A percentile compares a stretch with the other conserved stretches of the same genome.
These are phyloP conservation scores for Oidiodendron maius DNA, from an alignment of 495 filamentous ascomycete genomes.

Conservation along the genomic window DNA sequence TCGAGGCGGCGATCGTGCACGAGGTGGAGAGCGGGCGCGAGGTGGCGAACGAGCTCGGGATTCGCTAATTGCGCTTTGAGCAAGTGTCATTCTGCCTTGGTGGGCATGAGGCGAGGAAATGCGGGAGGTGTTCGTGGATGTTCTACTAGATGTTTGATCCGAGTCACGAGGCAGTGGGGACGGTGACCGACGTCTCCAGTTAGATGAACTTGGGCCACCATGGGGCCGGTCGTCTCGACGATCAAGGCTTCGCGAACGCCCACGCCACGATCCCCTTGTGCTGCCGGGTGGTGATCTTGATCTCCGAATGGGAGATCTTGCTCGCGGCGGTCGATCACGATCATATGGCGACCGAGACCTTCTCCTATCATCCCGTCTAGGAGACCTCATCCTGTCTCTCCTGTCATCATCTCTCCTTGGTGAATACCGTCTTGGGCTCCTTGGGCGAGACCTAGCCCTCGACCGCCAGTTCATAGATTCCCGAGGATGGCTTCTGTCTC, in stretches of 20 bases:
- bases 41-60: constrained; percentile 17
- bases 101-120: constrained; percentile 23
- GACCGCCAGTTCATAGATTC: constrained; percentile 17
- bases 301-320: constrained; percentile 7
- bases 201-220: constrained; percentile 13
- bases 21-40: too few species aligned
- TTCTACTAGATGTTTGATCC: constrained; percentile 19
- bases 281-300: constrained; percentile 20
- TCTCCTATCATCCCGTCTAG: constrained; percentile 21
- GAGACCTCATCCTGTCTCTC: constrained; percentile 18
- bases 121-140: constrained; percentile 21
- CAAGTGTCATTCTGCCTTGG: constrained; percentile 9
- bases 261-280: constrained; percentile 17
- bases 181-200: constrained; percentile 19
- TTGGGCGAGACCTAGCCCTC: constrained; percentile 13
- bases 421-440: constrained; percentile 21
- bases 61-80: constrained; percentile 13
- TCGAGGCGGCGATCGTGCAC: constrained; percentile 19
- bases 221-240: constrained; percentile 17
- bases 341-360: constrained; percentile 25
- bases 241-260: constrained; percentile 18
- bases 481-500: constrained; percentile 18
- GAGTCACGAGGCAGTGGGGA: constrained; percentile 18
- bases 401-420: constrained; percentile 23
- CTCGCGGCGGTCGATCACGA: constrained; percentile 14